A percentile compares a stretch with the other conserved stretches of the same genome.
Conservation (phyloP, 768 basidiomycete genomes). For the Coprinopsis cinerea region DNA sequence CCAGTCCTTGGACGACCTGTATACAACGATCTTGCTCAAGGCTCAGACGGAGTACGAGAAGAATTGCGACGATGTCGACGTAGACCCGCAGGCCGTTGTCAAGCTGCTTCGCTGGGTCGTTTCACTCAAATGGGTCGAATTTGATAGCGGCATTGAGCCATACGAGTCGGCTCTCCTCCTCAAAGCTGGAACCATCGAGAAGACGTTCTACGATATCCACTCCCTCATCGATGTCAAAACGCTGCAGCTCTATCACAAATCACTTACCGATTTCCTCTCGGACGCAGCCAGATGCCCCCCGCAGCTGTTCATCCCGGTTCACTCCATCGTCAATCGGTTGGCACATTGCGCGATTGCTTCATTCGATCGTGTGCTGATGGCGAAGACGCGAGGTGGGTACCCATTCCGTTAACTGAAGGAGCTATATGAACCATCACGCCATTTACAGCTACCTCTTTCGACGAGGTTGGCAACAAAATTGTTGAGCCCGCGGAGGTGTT, state of each 20-base stretch:
- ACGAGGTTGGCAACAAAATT: no score
- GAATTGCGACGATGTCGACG: not conserved
- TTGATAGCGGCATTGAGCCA: not conserved
- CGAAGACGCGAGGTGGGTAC: no score
- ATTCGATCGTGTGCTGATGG: no score
- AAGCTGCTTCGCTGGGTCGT: not conserved
- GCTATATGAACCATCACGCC: no score
- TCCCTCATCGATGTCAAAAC: constrained; percentile 5
- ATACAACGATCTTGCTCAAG: not conserved
- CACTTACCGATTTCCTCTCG: not conserved
- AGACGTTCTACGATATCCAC: not conserved
- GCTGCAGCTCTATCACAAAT: not conserved
- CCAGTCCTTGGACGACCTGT: not conserved
- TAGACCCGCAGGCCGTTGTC: not conserved
- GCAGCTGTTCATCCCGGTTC: no score
- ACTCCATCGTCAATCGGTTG: no score
- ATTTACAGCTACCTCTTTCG: no score
- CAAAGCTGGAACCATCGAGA: not conserved
- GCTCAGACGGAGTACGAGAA: not conserved
- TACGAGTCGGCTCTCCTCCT: not conserved
- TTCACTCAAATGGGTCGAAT: not conserved
- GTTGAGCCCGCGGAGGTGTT: no score
- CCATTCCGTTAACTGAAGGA: no score
- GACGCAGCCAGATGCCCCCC: not conserved
- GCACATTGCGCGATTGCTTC: no score